Evolutionary conservation across 2,329 filamentous ascomycete genomes (phyloP).

Genomic region (Cryphonectria carpinicola): DNA sequence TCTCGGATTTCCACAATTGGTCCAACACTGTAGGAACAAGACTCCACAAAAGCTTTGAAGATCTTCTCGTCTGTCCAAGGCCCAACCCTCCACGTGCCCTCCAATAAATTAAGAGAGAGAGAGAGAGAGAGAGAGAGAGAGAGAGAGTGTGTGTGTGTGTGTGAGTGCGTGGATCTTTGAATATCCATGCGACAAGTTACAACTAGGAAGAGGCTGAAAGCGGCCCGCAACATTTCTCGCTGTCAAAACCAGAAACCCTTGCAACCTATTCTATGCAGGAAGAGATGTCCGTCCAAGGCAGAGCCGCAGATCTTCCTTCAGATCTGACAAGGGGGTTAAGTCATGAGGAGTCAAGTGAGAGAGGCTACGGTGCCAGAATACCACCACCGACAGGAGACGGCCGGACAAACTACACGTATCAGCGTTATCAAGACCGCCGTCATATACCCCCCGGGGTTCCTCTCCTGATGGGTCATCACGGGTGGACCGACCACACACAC

Average conservation of each 20-base stretch:
- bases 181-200: neutral
- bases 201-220: neutral
- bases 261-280: neutral
- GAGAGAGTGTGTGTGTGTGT: too few relatives aligned
- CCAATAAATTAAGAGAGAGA: too few relatives aligned
- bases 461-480: slow-evolving; percentile 5
- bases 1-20: neutral
- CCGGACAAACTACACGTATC: slow-evolving; percentile 5
- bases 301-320: slow-evolving; percentile 22
- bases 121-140: too few relatives aligned
- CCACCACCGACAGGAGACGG: neutral
- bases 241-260: neutral
- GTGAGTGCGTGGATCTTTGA: slow-evolving; percentile 10
- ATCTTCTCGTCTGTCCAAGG: neutral
- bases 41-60: neutral
- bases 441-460: neutral
- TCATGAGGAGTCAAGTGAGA: too few relatives aligned
- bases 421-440: slow-evolving; percentile 18
- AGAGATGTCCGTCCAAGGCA: slow-evolving; percentile 5
- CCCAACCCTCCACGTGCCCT: neutral
- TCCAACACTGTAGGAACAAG: neutral
- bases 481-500: neutral
- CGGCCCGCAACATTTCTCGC: neutral
- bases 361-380: neutral
- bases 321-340: neutral